phyloP scores from a whole-genome alignment of 179 eudicot genomes.

The Beta macrorhiza region DNA sequence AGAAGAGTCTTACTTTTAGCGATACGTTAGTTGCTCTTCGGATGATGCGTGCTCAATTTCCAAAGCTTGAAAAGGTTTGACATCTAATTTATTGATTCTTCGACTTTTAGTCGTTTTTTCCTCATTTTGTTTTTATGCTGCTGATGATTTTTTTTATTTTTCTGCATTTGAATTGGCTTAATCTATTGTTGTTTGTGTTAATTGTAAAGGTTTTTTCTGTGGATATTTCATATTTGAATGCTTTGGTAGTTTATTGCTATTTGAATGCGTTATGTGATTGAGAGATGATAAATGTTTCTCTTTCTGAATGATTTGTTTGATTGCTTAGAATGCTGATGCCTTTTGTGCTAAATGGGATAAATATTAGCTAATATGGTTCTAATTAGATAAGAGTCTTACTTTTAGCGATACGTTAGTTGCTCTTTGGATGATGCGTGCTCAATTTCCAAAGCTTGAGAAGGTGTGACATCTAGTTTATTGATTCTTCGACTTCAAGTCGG shows the following conservation, averaged over 20 bases:
- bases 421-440: constrained; percentile 88
- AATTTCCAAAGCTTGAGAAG: constrained; percentile 77
- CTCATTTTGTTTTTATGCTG: background rate
- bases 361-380: background rate
- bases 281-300: background rate
- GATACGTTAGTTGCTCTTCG: constrained; percentile 84
- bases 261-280: background rate
- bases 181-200: background rate
- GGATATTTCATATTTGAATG: too few relatives aligned
- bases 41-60: constrained; percentile 96
- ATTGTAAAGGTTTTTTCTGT: background rate
- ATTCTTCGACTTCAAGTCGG: background rate
- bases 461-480: constrained; percentile 28
- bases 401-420: constrained; percentile 87
- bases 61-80: constrained; percentile 64
- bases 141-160: background rate
- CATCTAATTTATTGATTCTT: background rate
- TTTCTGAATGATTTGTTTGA: background rate
- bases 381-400: constrained; percentile 53
- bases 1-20: constrained; percentile 63
- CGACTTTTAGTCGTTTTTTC: background rate
- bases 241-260: too few relatives aligned
- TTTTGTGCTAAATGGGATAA: background rate
- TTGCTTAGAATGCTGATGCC: background rate
- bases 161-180: background rate